phyloP scores from a whole-genome alignment of 2,329 filamentous ascomycete species.

The Monosporascus sp. region DNA sequence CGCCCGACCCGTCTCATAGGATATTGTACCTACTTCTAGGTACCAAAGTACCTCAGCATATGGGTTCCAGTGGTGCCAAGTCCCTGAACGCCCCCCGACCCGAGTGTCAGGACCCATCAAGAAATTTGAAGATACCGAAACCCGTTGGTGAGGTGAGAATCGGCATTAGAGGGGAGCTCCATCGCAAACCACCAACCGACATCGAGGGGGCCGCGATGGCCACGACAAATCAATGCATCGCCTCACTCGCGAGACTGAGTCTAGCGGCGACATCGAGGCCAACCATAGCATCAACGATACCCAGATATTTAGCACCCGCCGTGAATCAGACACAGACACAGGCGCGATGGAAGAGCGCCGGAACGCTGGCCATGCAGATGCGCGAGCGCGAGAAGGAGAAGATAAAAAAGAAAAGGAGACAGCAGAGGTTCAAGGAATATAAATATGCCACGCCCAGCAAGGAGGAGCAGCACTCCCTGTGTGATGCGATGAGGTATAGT shows the following conservation, averaged over 20 bases:
- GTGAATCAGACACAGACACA: constrained; percentile 24
- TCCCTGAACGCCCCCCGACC: background rate
- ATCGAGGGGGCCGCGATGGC: constrained; percentile 35
- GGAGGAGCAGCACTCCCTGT: constrained; percentile 71
- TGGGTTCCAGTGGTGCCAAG: too few species aligned
- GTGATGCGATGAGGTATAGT: constrained; percentile 82
- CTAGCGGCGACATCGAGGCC: constrained; percentile 39
- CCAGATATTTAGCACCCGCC: constrained; percentile 43
- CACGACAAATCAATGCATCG: constrained; percentile 47
- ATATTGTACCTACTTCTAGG: too few species aligned
- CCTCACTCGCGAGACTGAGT: constrained; percentile 47
- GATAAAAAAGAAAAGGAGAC: constrained; percentile 52
- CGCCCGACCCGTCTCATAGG: too few species aligned
- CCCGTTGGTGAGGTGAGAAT: background rate
- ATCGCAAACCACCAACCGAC: constrained; percentile 5
- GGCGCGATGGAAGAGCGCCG: constrained; percentile 35
- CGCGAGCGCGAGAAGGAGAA: constrained; percentile 46
- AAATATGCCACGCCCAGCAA: constrained; percentile 57
- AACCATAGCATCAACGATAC: constrained; percentile 35
- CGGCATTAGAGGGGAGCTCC: background rate
- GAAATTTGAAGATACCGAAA: constrained; percentile 6
- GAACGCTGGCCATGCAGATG: constrained; percentile 23
- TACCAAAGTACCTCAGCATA: too few species aligned
- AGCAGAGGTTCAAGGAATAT: constrained; percentile 63
- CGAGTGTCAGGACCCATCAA: constrained; percentile 13